A percentile compares a stretch with the other conserved stretches of the same genome.
phyloP scores from a whole-genome alignment of 1,284 basidiomycete genomes.

The Malassezia sympodialis region DNA sequence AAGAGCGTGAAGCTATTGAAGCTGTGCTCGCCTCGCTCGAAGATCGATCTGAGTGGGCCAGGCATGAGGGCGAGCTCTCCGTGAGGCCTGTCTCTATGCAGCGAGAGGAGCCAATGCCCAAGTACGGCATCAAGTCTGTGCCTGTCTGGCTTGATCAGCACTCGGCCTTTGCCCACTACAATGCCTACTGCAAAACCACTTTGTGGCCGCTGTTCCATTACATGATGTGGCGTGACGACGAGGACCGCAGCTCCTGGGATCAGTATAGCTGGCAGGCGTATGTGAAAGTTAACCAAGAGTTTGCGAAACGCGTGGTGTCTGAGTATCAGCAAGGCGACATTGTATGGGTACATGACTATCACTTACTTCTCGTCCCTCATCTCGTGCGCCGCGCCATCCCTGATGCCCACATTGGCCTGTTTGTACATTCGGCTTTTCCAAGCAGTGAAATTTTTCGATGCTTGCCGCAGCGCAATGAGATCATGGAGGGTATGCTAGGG shows the following conservation, averaged over 20 bases:
- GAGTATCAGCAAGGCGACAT: constrained; percentile 81
- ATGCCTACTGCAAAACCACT: constrained; percentile 90
- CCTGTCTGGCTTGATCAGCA: constrained; percentile 87
- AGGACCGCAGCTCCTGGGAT: constrained; percentile 56
- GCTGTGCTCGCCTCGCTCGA: constrained; percentile 37
- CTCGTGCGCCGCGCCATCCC: constrained; percentile 69
- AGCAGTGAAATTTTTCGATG: constrained; percentile 92
- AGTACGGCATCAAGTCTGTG: constrained; percentile 56
- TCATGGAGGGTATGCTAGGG: constrained; percentile 94
- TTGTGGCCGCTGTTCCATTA: constrained; percentile 99
- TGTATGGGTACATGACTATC: constrained; percentile 57
- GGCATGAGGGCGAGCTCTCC: constrained; percentile 26
- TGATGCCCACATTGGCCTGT: constrained; percentile 71
- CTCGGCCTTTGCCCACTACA: constrained; percentile 79
- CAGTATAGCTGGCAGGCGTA: constrained; percentile 71
- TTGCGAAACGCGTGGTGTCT: constrained; percentile 64
- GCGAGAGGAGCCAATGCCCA: constrained; percentile 17
- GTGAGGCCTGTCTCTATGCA: constrained; percentile 23
- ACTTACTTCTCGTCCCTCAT: constrained; percentile 78
- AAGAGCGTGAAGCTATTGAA: constrained; percentile 40
- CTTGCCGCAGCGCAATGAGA: constrained; percentile 72
- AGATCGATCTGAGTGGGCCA: constrained; percentile 31
- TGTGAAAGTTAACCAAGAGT: constrained; percentile 72
- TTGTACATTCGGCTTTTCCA: constrained; percentile 95
- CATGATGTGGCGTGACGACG: constrained; percentile 85